Evolutionary conservation across 2,329 filamentous ascomycete species (phyloP), one percentile per base, ranked within the genome.

Genomic region (Scedosporium dehoogii): DNA sequence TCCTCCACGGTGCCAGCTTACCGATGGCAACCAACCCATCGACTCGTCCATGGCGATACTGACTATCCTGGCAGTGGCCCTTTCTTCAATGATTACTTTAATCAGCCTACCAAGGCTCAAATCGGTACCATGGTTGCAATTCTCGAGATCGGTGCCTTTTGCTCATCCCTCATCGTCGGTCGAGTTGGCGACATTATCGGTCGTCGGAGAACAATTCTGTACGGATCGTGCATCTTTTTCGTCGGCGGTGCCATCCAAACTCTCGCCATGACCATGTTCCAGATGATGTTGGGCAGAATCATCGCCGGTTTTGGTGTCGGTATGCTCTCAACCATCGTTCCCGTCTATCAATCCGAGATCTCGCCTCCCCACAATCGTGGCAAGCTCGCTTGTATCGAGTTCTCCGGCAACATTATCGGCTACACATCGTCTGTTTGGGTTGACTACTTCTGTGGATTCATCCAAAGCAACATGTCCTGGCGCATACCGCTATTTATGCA

Each of bases 351-450:
- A 72, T 93, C 92, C 55, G 92, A 96, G 73, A 96, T 96, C 70
- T 97, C 93, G 53, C 94, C 94, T 58, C 92, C 94, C 4, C 94
- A 99, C 72, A 97, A 96, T 74, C 85, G 94, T 69, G 94, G 94
- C 66, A 96, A 94, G 76, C 82, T 99, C 65, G 94, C 93, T 25
- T 97, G 94, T 74, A 97, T 99, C 67, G 94, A 99, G 74, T 99
- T 97, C 71, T 93, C 93, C 0, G 94, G 94, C 61, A 99, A 99
- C 75, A 96, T 99, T 66, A 88, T 91, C 65, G 94, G 94, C 38
- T 99, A 99, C 73, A 89, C 93, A 62, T 92, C 91, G 61, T 97
- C 93, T 68, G 93, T 97, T 23, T 99, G 94, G 94, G 93, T 97
- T 29, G 94, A 99, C 74, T 99, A 97, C 76, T 93, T 94, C 70